Conservation (phyloP, 148 eudicot species). For the Salicornia ramosissima region DNA sequence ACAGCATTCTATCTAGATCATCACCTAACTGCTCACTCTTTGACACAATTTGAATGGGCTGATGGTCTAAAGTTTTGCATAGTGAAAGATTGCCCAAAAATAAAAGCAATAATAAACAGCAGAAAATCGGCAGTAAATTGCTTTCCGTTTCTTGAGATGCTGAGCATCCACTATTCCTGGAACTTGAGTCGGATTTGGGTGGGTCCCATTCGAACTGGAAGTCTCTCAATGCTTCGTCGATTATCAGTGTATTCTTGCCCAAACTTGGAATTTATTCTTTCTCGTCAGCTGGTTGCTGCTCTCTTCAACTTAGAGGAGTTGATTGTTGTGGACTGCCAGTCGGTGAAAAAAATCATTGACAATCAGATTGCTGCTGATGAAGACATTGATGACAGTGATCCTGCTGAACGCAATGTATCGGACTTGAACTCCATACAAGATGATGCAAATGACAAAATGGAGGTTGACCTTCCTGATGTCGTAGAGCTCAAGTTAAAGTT, state of each 20-base stretch:
- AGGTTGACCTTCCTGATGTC: not conserved
- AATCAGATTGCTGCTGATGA: not conserved
- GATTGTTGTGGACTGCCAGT: constrained; percentile 22
- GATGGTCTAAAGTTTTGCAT: constrained; percentile 13
- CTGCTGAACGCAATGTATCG: not conserved
- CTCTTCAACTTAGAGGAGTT: constrained; percentile 20
- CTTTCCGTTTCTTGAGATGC: constrained; percentile 16
- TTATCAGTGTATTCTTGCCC: constrained; percentile 23
- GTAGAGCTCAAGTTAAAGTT: constrained; percentile 7
- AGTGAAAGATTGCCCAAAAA: constrained; percentile 23
- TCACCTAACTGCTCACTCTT: constrained; percentile 8
- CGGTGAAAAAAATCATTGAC: constrained; percentile 2
- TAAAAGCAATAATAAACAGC: constrained; percentile 3
- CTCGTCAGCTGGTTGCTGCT: constrained; percentile 7
- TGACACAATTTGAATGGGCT: constrained; percentile 16
- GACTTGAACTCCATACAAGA: not conserved
- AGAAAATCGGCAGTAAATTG: not conserved
- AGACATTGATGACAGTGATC: not conserved
- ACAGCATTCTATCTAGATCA: constrained; percentile 27
- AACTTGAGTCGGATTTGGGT: constrained; percentile 20
- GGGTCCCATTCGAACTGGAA: constrained; percentile 18
- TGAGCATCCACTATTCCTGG: constrained; percentile 23
- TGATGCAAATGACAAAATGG: constrained; percentile 2
- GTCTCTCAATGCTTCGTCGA: constrained; percentile 17
- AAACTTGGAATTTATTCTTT: constrained; percentile 10